Evolutionary conservation across 2,329 filamentous ascomycete species (phyloP), one percentile per base, ranked within the genome.

Genomic region (Pseudocercospora fuligena): DNA sequence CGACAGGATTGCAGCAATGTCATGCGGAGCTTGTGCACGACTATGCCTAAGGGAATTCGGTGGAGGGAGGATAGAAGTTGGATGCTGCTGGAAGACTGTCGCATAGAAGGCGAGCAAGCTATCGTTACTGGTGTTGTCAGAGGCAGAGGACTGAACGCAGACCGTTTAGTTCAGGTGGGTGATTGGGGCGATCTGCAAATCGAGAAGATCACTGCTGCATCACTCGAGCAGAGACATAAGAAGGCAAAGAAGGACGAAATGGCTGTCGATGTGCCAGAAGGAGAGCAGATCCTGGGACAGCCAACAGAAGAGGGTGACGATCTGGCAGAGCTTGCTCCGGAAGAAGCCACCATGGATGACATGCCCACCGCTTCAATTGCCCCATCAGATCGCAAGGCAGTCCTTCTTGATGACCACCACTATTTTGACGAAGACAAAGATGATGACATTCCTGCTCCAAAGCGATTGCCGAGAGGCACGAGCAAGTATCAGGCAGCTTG

Each of bases 61-160:
- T 99, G 95, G 95, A 88, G 95, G 73, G 95, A 99, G 61, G 93
- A 97, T 71, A 87, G 95, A 72, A 97, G 93, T 74, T 99, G 95
- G 92, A 92, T 99, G 90, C 82, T 97, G 65, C 88, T 94, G 4
- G 95, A 99, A 71, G 87, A 94, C 29, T 84, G 97, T 61, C 82
- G 87, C 72, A 97, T 93, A 85, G 84, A 87, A 23, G 78, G 76
- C 16, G 83, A 85, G 0, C 85, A 87, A 54, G 73, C 77, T 23
- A 75, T 78, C 2, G 77, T 99, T 49, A 96, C 92, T 0, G 95
- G 95, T 72, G 88, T 95, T 3, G 89, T 98, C 29, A 87, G 95
- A 75, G 95, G 95, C 36, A 92, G 89, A 76, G 90, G 91, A 8
- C 79, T 99, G 61, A 98, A 97, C 78, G 91, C 93, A 3, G 93